Evolutionary conservation across 257 asterid genomes (phyloP), one percentile per base, ranked within the genome.

Genomic region (Phtheirospermum japonicum): DNA sequence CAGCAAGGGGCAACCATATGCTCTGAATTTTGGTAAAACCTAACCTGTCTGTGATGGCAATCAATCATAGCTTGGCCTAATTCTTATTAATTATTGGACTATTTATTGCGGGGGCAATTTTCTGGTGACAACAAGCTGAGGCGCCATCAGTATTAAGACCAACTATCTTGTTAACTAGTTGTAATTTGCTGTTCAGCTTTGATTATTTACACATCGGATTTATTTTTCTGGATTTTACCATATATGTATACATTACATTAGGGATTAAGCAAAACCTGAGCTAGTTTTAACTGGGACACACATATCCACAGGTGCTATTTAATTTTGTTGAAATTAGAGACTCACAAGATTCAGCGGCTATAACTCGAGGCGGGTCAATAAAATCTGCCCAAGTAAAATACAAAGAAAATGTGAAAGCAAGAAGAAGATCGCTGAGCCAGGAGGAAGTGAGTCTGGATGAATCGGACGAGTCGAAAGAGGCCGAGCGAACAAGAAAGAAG

Each of bases 291-390:
- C 34, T 9, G 58, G 58, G 26, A 19, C 4, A 30, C 4, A 30
- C 10, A 7, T 43, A 20, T 23, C 45, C 36, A 3, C 73, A 88
- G 96, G 88, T 85, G 64, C 30, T 65, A 16, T 18, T 85, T 60
- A 75, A 69, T 9, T 75, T 82, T 61, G 80, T 45, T 37, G 90
- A 85, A 73, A 69, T 82, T 0, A 73, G 72, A 71, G 79, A 76
- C 26, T 42, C 65, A 1, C 72, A 49, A 57, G 77, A 70, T 40
- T 26, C 65, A 5, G 20, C 26, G 2, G 49, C 73, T 5, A 7
- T 57, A 5, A 17, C 61, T 20, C 62, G 67, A 20, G 59, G 54
- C 0, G 36, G 48, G 28, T 46, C 61, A 19, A 16, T 46, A 8
- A 48, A 45, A 28, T 58, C 59, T 2, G 2, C 8, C 23, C 6